Percentiles rank a stretch among this genome's conserved stretches.
phyloP scores from a whole-genome alignment of 2,329 filamentous ascomycete genomes.

The Aspergillus versicolor region DNA sequence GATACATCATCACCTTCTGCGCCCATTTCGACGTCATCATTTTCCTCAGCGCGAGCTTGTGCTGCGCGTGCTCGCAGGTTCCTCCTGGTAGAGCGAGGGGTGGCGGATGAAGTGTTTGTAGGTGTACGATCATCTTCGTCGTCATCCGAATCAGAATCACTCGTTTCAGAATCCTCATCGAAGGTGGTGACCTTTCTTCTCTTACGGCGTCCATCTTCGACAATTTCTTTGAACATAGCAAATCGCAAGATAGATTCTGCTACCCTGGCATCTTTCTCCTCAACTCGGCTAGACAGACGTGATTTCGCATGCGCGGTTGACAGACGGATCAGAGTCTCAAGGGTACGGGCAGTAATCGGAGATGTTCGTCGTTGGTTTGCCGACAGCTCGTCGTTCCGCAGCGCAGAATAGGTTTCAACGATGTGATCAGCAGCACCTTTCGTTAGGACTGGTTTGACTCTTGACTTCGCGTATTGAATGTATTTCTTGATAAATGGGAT shows the following conservation, averaged over 20 bases:
- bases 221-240: slow-evolving; percentile 94
- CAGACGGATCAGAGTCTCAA: slow-evolving; percentile 97
- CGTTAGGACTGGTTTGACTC: slow-evolving; percentile 85
- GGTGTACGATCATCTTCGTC: slow-evolving; percentile 28
- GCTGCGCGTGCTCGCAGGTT: slow-evolving; percentile 33
- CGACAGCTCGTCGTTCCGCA: slow-evolving; percentile 94
- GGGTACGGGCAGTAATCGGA: slow-evolving; percentile 92
- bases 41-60: slow-evolving; percentile 38
- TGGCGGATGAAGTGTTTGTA: slow-evolving; percentile 27
- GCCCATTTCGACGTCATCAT: slow-evolving; percentile 39
- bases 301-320: slow-evolving; percentile 95
- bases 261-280: slow-evolving; percentile 82
- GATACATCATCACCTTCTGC: slow-evolving; percentile 55
- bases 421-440: slow-evolving; percentile 92
- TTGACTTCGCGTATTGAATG: slow-evolving; percentile 93
- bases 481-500: slow-evolving; percentile 99
- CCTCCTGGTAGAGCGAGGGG: slow-evolving; percentile 34
- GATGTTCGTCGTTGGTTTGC: slow-evolving; percentile 91
- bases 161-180: slow-evolving; percentile 57
- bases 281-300: slow-evolving; percentile 80
- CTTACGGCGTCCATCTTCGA: slow-evolving; percentile 74
- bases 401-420: slow-evolving; percentile 81
- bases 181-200: slow-evolving; percentile 73
- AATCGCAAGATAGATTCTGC: slow-evolving; percentile 90
- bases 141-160: slow-evolving; percentile 40